Percentiles rank a stretch among this genome's conserved stretches.
phyloP scores from a whole-genome alignment of 768 basidiomycete genomes.

The Lactarius deliciosus region DNA sequence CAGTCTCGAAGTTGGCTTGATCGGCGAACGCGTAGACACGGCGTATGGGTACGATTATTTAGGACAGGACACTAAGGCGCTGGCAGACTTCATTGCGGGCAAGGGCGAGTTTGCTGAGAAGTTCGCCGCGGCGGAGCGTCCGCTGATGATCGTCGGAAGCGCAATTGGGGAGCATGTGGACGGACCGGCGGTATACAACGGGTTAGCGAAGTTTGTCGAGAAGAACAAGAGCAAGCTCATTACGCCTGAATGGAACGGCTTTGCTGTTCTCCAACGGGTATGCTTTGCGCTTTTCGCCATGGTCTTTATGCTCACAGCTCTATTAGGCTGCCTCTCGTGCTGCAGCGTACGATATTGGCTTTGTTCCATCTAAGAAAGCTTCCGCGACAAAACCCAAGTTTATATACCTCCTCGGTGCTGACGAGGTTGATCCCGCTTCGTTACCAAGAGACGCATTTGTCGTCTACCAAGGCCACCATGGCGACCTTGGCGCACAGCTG shows the following conservation, averaged over 20 bases:
- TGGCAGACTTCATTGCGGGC: conserved; percentile 75
- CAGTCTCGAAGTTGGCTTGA: conserved; percentile 79
- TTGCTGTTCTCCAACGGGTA: conserved; percentile 89
- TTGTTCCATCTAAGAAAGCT: conserved; percentile 81
- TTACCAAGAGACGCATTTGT: conserved; percentile 94
- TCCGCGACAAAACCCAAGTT: conserved; percentile 83
- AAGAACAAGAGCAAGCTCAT: conserved; percentile 71
- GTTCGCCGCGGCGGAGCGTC: conserved; percentile 87
- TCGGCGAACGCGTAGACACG: conserved; percentile 89
- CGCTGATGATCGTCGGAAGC: conserved; percentile 91
- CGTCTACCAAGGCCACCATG: conserved; percentile 98
- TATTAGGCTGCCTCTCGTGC: conserved; percentile 83
- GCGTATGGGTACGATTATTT: conserved; percentile 93
- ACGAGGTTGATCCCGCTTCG: conserved; percentile 83
- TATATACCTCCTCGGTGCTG: conserved; percentile 94
- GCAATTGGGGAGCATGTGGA: conserved; percentile 83
- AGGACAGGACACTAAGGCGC: conserved; percentile 70
- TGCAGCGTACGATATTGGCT: conserved; percentile 94
- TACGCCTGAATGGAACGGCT: conserved; percentile 94
- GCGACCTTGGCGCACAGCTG: conserved; percentile 92
- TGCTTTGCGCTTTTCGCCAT: conserved; percentile 34
- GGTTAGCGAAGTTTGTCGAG: conserved; percentile 77
- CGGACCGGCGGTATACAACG: conserved; percentile 72
- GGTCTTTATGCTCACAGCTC: conserved; percentile 3
- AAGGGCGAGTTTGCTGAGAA: conserved; percentile 79